Evolutionary conservation across 768 basidiomycete species (phyloP), one percentile per base, ranked within the genome.

Genomic region (Rhodotorula graminis): DNA sequence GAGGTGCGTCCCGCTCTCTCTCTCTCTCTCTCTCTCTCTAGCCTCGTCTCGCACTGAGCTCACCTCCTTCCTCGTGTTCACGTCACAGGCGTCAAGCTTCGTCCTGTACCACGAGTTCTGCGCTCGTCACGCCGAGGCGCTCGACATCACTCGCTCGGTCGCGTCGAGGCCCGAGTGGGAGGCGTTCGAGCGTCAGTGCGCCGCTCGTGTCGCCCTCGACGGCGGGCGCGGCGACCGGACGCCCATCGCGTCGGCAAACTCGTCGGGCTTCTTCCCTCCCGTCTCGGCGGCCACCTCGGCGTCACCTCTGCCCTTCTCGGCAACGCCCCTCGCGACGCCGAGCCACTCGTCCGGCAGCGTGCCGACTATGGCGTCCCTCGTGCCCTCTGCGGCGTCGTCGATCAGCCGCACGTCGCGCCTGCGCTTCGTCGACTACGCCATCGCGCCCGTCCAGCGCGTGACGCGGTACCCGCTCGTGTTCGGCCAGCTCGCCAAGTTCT

Each of bases 401-500:
- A 44, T 52, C 2, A 10, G 25, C 19, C 46, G 73, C 44, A 49
- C 44, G 47, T 52, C 67, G 21, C 74, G 70, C 44, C 77, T 84
- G 18, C 81, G 80, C 67, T 80, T 84, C 80, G 82, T 87, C 76
- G 95, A 98, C 82, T 93, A 93, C 79, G 85, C 97, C 82, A 97
- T 99, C 82, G 93, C 93, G 81, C 95, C 95, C n/a, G 86, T 97
- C 25, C 95, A 99, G 81, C 85, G 93, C 63, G 89, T 99, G 62
- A 97, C 94, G 85, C 91, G 89, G 77, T 99, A 99, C 79, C 92
- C 93, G 27, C 85, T 98, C 63, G 85, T 99, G 16, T 86, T 99
- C 58, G 88, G 88, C 69, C 88, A 90, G 77, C 85, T 96, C 49
- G 81, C 64, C 27, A 77, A 75, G 62, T 68, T 67, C 44, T 52